Conservation (phyloP, 495 filamentous ascomycete genomes). For the Recurvomyces mirabilis region DNA sequence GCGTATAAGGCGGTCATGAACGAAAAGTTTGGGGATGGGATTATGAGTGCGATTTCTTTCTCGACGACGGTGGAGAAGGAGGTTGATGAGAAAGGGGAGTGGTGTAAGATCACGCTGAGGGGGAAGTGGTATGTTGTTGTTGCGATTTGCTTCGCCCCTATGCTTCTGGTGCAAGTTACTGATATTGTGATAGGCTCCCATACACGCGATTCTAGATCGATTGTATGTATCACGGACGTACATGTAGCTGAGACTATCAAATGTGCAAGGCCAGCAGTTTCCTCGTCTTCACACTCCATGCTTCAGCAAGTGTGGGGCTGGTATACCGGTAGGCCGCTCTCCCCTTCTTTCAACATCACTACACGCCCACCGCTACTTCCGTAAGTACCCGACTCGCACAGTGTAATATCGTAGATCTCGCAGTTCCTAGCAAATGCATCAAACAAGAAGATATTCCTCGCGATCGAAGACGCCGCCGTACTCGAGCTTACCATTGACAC, state of each 20-base stretch:
- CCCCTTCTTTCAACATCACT: not conserved
- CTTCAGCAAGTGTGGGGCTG: not conserved
- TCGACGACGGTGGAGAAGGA: constrained; percentile 94
- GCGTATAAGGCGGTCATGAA: constrained; percentile 94
- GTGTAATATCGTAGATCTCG: not conserved
- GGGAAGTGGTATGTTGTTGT: constrained; percentile 92
- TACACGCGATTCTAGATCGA: constrained; percentile 29
- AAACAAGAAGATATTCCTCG: not conserved
- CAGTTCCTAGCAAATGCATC: not conserved
- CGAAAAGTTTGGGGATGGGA: constrained; percentile 98
- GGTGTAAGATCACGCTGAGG: constrained; percentile 83
- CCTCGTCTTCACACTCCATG: not conserved
- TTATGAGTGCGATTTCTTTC: constrained; percentile 96
- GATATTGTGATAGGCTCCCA: constrained; percentile 24
- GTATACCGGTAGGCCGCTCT: not conserved
- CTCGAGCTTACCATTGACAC: not conserved
- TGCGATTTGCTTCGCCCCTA: not conserved
- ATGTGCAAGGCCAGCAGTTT: not conserved
- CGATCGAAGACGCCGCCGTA: not conserved
- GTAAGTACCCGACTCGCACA: not conserved
- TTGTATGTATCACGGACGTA: not conserved
- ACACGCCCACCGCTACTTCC: not conserved
- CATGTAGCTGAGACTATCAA: not conserved
- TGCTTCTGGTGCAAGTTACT: not conserved
- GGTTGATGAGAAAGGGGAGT: constrained; percentile 70